phyloP scores from a whole-genome alignment of 2,329 filamentous ascomycete genomes.

The Coccinonectria pachysandricola region DNA sequence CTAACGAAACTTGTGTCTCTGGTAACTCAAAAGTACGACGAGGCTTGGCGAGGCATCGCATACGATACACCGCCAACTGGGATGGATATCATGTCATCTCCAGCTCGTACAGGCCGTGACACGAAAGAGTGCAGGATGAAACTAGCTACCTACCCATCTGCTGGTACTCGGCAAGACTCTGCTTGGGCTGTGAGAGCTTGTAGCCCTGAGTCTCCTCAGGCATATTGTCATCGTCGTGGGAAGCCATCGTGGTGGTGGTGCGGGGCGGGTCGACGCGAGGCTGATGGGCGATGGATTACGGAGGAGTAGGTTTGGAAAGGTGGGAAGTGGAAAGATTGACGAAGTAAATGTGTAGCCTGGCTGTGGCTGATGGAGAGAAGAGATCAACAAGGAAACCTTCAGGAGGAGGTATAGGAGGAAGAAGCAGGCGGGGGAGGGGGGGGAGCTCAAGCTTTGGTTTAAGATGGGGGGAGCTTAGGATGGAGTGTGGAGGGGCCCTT shows the following conservation, averaged over 20 bases:
- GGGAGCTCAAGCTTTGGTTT: constrained; percentile 8
- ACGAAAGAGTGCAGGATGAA: constrained; percentile 1
- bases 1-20: too few species aligned
- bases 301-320: constrained; percentile 10
- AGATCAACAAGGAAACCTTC: too few species aligned
- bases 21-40: too few species aligned
- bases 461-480: constrained; percentile 14
- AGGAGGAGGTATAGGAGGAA: constrained; percentile 1
- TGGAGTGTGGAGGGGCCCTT: constrained; percentile 12
- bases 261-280: constrained; percentile 8
- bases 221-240: constrained; percentile 68
- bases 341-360: too few species aligned
- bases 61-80: too few species aligned
- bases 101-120: too few species aligned
- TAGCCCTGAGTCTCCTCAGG: constrained; percentile 88
- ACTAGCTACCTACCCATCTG: constrained; percentile 63
- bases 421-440: constrained; percentile 6
- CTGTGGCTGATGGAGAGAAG: background rate
- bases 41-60: too few species aligned
- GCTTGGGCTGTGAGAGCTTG: constrained; percentile 94
- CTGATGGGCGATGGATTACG: constrained; percentile 9
- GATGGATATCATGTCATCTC: too few species aligned
- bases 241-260: constrained; percentile 60
- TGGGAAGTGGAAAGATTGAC: too few species aligned
- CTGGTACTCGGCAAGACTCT: constrained; percentile 89